Base-by-base conservation (phyloP, 2,329 filamentous ascomycete species). In the Alternaria longipes region DNA sequence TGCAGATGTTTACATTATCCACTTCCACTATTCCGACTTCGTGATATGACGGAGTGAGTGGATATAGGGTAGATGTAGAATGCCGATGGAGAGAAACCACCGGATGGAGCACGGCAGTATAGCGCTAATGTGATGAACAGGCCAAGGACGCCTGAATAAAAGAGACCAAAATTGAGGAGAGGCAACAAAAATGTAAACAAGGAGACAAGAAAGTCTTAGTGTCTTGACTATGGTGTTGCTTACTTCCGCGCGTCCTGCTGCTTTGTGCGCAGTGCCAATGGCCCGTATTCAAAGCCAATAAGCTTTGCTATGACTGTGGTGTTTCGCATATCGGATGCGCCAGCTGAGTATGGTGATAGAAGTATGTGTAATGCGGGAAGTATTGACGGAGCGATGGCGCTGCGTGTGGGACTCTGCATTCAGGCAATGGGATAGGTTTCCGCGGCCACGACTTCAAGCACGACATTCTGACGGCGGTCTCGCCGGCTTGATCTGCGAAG, bases 361-460 rank as follows among this genome's bases (percentile, higher is more conserved):
- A 55, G 42, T 47, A 54, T 30, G 34, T 44, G 57, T 56, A 58
- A 61, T 64, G 66, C 65, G 56, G 51, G 50, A 56, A 62, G 59
- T 69, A 70, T 69, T 69, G 69, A 66, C 46, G 62, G 57, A 59
- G 66, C 56, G 41, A 57, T 61, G 60, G 65, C 54, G 56, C 62
- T 24, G 20, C 53, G 64, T 56, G 66, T 58, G 58, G 47, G 52
- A 38, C 42, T 53, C 24, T 57, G 53, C 59, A 60, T 57, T 40
- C 45, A 63, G 54, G 62, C 63, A 66, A 66, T 61, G 55, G 58
- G 54, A 51, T 44, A 26, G 30, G 42, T 45, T 55, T 57, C 63
- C 63, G 63, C 49, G 55, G 45, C 60, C 63, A 65, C 60, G 57
- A 60, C 41, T 34, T 42, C 30, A 50, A 58, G 57, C 54, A 65